These are phyloP conservation scores for Pseudogymnoascus sp. DNA, from an alignment of 2,329 filamentous ascomycete species.

Conservation along the genomic window DNA sequence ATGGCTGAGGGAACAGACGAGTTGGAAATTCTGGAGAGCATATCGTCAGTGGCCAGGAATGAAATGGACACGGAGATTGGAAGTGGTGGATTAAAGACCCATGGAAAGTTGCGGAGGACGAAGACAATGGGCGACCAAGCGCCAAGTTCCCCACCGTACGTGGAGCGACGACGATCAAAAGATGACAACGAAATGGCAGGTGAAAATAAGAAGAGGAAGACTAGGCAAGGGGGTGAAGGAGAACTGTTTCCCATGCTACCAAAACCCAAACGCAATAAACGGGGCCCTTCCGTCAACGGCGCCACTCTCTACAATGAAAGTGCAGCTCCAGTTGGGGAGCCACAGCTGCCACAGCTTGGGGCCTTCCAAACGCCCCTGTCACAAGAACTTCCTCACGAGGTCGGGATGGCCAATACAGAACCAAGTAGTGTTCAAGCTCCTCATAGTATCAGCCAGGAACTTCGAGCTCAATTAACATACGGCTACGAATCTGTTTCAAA, in stretches of 20 bases:
- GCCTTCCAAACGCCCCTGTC: neutral
- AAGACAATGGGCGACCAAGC: conserved; percentile 1
- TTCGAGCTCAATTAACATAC: neutral
- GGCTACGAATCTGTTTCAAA: neutral
- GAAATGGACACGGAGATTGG: neutral
- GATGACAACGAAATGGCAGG: neutral
- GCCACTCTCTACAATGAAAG: neutral
- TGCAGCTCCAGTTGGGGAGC: neutral
- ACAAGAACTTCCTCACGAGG: neutral
- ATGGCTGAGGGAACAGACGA: neutral
- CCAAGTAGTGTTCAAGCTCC: conserved; percentile 11
- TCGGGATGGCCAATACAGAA: neutral
- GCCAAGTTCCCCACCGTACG: neutral
- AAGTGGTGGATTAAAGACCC: neutral
- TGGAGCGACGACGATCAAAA: neutral
- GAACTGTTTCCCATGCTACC: conserved; percentile 9
- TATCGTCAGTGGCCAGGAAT: neutral
- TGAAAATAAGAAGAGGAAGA: neutral
- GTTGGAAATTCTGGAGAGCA: neutral
- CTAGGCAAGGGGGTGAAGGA: conserved; percentile 7
- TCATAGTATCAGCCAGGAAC: conserved; percentile 10
- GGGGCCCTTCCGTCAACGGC: neutral
- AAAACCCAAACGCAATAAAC: conserved; percentile 12
- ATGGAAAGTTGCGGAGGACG: conserved; percentile 6
- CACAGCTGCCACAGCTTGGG: neutral